Base-by-base conservation (phyloP, 768 basidiomycete genomes). In the Rhizopogon vinicolor region DNA sequence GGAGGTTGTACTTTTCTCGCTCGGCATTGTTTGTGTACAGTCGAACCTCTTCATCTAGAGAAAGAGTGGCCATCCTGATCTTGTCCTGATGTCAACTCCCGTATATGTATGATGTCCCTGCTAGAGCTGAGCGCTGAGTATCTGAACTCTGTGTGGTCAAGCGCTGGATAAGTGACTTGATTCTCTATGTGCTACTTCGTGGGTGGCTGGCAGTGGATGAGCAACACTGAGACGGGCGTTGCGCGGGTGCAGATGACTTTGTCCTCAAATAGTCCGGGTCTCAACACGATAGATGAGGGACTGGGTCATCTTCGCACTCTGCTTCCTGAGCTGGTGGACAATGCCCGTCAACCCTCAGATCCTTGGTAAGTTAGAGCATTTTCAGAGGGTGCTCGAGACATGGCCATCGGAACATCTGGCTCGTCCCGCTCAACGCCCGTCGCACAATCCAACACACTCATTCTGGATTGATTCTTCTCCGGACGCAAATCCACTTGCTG, bases 21-120 rank as follows among this genome's bases (percentile, higher is more conserved):
- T 97, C 93, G 7, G 89, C 79, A 65, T 96, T 96, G 29, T 83
- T 91, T 13, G 81, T 85, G 75, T 91, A 92, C 12, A 97, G 76
- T 35, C 95, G 82, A 7, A 88, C 93, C 68, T 98, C 95, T 79
- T 97, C 93, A 66, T 97, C 94, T 55, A 94, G 82, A 53, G 82
- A 86, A 42, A 85, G 61, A 5, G 66, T 55, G 2, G 77, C 67
- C 77, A 79, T 76, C 5, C 22, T 37, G n/a, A n/a, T n/a, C n/a
- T n/a, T n/a, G n/a, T n/a, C n/a, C n/a, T n/a, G 44, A 48, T 37
- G 12, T 37, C 35, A 10, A 37, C 13, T 37, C 22, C 22, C 25
- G 31, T 22, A 25, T 45, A 19, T 28, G 19, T 31, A 45, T 12
- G 19, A 19, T n/a, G 25, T 14, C 3, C 14, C 13, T 45, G 7